A percentile compares a stretch with the other conserved stretches of the same genome.
These are phyloP conservation scores for Chaetomium sp. DNA, from an alignment of 2,329 filamentous ascomycete genomes.

Conservation along the genomic window DNA sequence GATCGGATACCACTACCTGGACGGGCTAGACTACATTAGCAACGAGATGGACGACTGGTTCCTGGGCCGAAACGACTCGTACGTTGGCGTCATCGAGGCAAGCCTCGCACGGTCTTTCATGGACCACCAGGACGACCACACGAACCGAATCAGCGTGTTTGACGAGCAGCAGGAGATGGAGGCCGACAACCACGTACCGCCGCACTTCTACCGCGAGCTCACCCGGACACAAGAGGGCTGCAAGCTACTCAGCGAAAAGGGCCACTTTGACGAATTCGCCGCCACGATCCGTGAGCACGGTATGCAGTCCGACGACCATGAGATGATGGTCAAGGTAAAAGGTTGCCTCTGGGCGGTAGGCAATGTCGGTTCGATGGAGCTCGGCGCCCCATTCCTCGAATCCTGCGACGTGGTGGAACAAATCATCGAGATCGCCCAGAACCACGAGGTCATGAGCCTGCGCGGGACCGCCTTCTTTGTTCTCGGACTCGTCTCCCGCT, in stretches of 20 bases:
- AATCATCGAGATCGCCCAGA: constrained; percentile 86
- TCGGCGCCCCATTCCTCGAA: constrained; percentile 92
- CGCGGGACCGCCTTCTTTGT: constrained; percentile 97
- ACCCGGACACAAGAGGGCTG: constrained; percentile 93
- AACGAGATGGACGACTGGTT: constrained; percentile 99
- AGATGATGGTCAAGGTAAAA: constrained; percentile 90
- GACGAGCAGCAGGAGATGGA: constrained; percentile 59
- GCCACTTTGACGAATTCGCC: constrained; percentile 93
- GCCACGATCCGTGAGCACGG: constrained; percentile 85
- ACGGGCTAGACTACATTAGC: constrained; percentile 96
- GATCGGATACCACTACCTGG: constrained; percentile 95
- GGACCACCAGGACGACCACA: constrained; percentile 61
- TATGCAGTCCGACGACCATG: constrained; percentile 80
- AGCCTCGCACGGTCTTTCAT: constrained; percentile 84
- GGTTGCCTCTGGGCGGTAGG: constrained; percentile 97
- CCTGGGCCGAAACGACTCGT: constrained; percentile 92
- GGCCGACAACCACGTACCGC: constrained; percentile 72
- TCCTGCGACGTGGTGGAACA: constrained; percentile 83
- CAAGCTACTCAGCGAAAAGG: constrained; percentile 84
- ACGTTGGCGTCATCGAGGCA: constrained; percentile 93
- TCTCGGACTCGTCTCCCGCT: constrained; percentile 86
- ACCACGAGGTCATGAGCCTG: constrained; percentile 86
- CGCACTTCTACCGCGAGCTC: constrained; percentile 95
- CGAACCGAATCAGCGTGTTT: constrained; percentile 60
- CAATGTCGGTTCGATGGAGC: constrained; percentile 97